These are phyloP conservation scores for Gorgonomyces haynaldii DNA, from an alignment of 192 early-diverging fungal genomes.

Conservation along the genomic window DNA sequence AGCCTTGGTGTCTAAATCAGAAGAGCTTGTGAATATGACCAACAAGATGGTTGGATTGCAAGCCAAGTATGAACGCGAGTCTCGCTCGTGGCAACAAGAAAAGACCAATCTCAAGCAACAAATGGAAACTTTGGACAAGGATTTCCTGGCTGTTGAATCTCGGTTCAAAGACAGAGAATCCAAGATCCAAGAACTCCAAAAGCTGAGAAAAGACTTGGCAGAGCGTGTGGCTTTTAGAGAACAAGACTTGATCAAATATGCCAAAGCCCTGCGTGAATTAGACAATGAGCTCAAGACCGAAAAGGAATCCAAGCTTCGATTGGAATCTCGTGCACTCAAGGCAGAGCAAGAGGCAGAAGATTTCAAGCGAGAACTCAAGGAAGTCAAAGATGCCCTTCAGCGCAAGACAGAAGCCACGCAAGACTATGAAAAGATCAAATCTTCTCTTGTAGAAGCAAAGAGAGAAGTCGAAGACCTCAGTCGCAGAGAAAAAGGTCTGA, in stretches of 20 bases:
- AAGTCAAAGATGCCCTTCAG: slow-evolving; percentile 15
- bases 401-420: slow-evolving; percentile 13
- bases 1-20: slow-evolving; percentile 22
- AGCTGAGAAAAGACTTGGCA: slow-evolving; percentile 18
- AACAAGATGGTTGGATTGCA: slow-evolving; percentile 20
- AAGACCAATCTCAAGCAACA: slow-evolving; percentile 17
- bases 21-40: slow-evolving; percentile 14
- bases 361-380: slow-evolving; percentile 22
- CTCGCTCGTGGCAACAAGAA: slow-evolving; percentile 12
- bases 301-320: slow-evolving; percentile 22
- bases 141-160: slow-evolving; percentile 8
- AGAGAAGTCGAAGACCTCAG: slow-evolving; percentile 22
- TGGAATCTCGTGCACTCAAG: slow-evolving; percentile 21
- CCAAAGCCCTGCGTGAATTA: slow-evolving; percentile 17
- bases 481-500: slow-evolving; percentile 23
- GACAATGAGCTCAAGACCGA: slow-evolving; percentile 24
- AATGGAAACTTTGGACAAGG: slow-evolving; percentile 10
- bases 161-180: slow-evolving; percentile 14
- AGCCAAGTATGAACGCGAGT: slow-evolving; percentile 15
- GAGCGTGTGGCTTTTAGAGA: slow-evolving; percentile 18
- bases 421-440: slow-evolving; percentile 14
- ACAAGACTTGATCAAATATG: slow-evolving; percentile 24
- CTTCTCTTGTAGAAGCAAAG: slow-evolving; percentile 12
- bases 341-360: slow-evolving; percentile 19
- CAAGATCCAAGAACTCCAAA: slow-evolving; percentile 17